phyloP scores from a whole-genome alignment of 805 yeast genomes.

The Metschnikowia reukaufii region DNA sequence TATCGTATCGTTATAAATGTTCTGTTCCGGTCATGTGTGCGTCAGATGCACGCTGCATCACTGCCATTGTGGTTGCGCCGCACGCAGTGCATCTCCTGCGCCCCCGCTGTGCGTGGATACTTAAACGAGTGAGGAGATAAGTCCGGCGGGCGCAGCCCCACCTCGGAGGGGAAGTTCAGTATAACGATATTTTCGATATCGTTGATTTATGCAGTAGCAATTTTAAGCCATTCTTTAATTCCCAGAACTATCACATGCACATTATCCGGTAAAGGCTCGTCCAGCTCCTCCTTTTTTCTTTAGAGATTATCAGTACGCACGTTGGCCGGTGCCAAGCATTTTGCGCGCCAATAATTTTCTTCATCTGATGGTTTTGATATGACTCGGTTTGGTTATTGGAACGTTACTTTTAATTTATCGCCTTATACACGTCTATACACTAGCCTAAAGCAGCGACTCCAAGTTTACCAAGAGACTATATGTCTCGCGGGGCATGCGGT shows the following conservation, averaged over 20 bases:
- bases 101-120: not conserved
- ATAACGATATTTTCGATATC: too few species aligned
- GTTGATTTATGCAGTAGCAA: too few species aligned
- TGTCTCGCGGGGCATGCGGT: slow-evolving; percentile 85
- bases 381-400: too few species aligned
- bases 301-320: not conserved
- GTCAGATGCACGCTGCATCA: not conserved
- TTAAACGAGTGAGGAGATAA: not conserved
- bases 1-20: not conserved
- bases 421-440: not conserved
- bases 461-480: slow-evolving; percentile 67
- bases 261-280: too few species aligned
- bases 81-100: not conserved
- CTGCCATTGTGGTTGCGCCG: not conserved
- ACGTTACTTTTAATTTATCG: not conserved
- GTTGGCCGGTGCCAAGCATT: not conserved
- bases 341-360: not conserved
- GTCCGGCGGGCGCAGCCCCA: not conserved
- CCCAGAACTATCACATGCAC: too few species aligned
- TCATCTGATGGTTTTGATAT: too few species aligned
- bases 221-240: too few species aligned
- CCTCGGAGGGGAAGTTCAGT: too few species aligned
- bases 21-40: not conserved
- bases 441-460: slow-evolving; percentile 44
- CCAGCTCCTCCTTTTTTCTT: too few species aligned